These are phyloP conservation scores for Salvia miltiorrhiza DNA, from an alignment of 257 asterid genomes.

Conservation along the genomic window DNA sequence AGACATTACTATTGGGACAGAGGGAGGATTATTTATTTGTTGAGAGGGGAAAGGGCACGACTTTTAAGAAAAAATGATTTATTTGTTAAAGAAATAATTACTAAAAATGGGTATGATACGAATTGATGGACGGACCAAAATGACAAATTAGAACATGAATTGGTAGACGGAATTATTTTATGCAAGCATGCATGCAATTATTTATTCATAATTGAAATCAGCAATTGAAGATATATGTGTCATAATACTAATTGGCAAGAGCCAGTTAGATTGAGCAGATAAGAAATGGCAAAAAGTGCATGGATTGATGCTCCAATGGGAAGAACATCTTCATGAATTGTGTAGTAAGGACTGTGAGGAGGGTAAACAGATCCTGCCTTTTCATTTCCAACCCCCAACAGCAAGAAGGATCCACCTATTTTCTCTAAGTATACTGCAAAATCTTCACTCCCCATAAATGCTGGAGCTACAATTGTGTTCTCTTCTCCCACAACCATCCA, in stretches of 20 bases:
- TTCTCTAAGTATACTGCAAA: slow-evolving; percentile 46
- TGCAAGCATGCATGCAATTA: too few relatives aligned
- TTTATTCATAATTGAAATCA: too few relatives aligned
- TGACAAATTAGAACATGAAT: too few relatives aligned
- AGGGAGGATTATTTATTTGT: too few relatives aligned
- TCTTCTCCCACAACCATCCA: slow-evolving; percentile 38
- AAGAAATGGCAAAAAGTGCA: slow-evolving; percentile 49
- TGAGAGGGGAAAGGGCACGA: too few relatives aligned
- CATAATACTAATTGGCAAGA: background rate
- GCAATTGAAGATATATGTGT: background rate
- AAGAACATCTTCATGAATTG: slow-evolving; percentile 50
- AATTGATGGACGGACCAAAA: too few relatives aligned
- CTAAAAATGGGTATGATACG: too few relatives aligned
- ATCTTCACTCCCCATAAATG: slow-evolving; percentile 55
- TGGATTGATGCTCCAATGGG: slow-evolving; percentile 60
- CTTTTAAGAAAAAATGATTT: too few relatives aligned
- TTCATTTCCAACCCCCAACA: slow-evolving; percentile 42
- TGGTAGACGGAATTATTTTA: too few relatives aligned
- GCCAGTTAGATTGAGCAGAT: slow-evolving; percentile 18
- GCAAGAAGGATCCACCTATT: slow-evolving; percentile 32
- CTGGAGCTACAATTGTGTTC: slow-evolving; percentile 30
- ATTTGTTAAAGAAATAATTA: too few relatives aligned
- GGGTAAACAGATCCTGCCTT: slow-evolving; percentile 36
- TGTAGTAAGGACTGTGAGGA: slow-evolving; percentile 47
- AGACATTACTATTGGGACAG: too few relatives aligned